Conservation (phyloP, 495 filamentous ascomycete species). For the Aspergillus cavernicola region DNA sequence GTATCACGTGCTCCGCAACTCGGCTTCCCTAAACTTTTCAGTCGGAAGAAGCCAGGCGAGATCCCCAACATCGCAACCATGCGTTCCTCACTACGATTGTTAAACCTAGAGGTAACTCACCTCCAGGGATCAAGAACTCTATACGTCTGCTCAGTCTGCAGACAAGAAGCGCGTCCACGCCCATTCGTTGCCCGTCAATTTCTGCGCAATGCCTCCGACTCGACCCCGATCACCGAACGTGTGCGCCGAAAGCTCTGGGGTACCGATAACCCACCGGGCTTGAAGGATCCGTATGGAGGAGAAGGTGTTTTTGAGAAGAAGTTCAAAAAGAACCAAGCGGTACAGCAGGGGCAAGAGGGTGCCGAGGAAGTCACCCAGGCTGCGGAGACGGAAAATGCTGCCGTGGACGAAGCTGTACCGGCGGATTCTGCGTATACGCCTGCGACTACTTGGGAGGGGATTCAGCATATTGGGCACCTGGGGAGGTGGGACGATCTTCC, state of each 20-base stretch:
- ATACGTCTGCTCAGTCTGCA: slow-evolving; percentile 45
- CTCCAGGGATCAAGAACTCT: slow-evolving; percentile 21
- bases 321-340: slow-evolving; percentile 20
- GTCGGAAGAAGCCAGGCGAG: slow-evolving; percentile 1
- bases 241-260: slow-evolving; percentile 54
- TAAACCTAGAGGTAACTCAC: slow-evolving; percentile 34
- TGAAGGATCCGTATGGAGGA: slow-evolving; percentile 50
- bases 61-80: slow-evolving; percentile 30
- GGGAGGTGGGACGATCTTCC: slow-evolving; percentile 42
- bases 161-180: slow-evolving; percentile 37
- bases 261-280: slow-evolving; percentile 50
- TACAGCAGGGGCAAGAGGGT: slow-evolving; percentile 20
- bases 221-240: slow-evolving; percentile 43
- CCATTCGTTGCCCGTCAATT: slow-evolving; percentile 39
- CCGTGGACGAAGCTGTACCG: slow-evolving; percentile 7
- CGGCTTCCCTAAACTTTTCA: slow-evolving; percentile 22
- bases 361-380: not conserved
- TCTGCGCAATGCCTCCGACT: slow-evolving; percentile 40
- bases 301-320: slow-evolving; percentile 31
- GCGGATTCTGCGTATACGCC: slow-evolving; percentile 45
- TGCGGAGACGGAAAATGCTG: slow-evolving; percentile 5
- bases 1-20: slow-evolving; percentile 24
- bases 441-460: slow-evolving; percentile 53
- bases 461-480: slow-evolving; percentile 55
- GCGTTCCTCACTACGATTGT: slow-evolving; percentile 38